These are phyloP conservation scores for Cladophialophora bantiana DNA, from an alignment of 2,329 filamentous ascomycete species.

Conservation along the genomic window DNA sequence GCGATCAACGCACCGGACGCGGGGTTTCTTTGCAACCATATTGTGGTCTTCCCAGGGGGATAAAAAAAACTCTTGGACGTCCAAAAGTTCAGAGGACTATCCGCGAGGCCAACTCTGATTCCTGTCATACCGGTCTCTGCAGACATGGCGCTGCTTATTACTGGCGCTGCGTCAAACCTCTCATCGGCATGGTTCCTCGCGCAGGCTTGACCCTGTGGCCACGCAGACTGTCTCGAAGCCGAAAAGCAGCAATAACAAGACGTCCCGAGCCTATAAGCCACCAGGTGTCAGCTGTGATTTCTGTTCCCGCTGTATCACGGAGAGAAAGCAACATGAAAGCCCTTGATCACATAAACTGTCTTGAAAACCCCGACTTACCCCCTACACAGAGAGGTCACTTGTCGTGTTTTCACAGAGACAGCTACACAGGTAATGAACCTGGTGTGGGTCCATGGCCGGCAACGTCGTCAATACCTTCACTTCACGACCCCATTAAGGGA, in stretches of 20 bases:
- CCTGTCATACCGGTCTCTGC: constrained; percentile 16
- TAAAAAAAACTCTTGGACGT: constrained; percentile 9
- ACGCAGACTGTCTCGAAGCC: constrained; percentile 3
- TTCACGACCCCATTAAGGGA: constrained; percentile 35
- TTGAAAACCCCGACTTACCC: not conserved
- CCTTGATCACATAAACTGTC: not conserved
- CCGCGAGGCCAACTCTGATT: constrained; percentile 15
- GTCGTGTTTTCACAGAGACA: not conserved
- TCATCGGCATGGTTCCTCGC: constrained; percentile 16
- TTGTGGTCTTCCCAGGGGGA: constrained; percentile 14
- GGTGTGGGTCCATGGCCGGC: not conserved
- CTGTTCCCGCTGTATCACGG: not conserved
- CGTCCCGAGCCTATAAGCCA: constrained; percentile 18
- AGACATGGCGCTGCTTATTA: constrained; percentile 16
- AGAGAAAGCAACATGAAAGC: not conserved
- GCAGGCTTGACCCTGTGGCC: constrained; percentile 14
- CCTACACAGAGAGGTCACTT: not conserved
- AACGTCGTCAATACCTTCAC: constrained; percentile 30
- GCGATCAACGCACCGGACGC: constrained; percentile 17
- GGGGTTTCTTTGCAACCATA: constrained; percentile 36
- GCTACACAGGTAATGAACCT: not conserved
- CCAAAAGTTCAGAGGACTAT: not conserved
- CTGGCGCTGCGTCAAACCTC: constrained; percentile 31
- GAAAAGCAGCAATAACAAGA: constrained; percentile 14
- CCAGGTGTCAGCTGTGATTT: constrained; percentile 1